Evolutionary conservation across 768 basidiomycete genomes (phyloP), one percentile per base, ranked within the genome.

Genomic region (Gautieria morchelliformis): DNA sequence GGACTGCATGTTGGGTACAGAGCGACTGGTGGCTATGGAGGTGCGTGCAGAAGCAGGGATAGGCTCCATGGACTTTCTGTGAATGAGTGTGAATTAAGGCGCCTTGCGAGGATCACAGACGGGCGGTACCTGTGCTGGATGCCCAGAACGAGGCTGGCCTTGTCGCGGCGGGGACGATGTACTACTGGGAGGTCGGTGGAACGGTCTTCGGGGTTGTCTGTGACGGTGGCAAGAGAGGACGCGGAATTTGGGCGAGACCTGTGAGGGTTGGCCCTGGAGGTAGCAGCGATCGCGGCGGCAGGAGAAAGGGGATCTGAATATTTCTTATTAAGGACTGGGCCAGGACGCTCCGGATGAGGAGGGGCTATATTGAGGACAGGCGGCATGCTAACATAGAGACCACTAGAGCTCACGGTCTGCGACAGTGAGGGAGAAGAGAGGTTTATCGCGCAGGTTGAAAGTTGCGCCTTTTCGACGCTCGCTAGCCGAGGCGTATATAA

Each of bases 11-110:
- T 79, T 76, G 17, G 60, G 48, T 45, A 75, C 77, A 19, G 84
- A 86, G 64, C 81, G 84, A 55, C 84, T 86, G 20, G 89, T 89
- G 58, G 89, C 82, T 62, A 91, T 79, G 41, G 87, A 89, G 52
- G 79, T 85, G 63, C 89, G 81, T 59, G 81, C 75, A 4, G 85
- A 84, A 24, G 83, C 87, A 52, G 88, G 87, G 63, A 90, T 85
- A 61, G 89, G 89, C 66, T 90, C 88, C 89, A 91, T 91, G 53
- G 83, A 85, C 67, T 75, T 78, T 61, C 82, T 78, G 39, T 60
- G 55, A 42, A 55, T 24, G 17, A 55, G 8, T 37, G 40, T 24
- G 15, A 44, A 32, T 24, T 10, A 55, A 55, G 12, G 30, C 20
- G 14, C 37, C 17, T 15, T 20, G 24, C 7, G 33, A 8, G 19